Percentiles rank a stretch among this genome's conserved stretches.
Evolutionary conservation across 2,329 filamentous ascomycete species (phyloP).

Genomic region (Lecanicillium sp.): DNA sequence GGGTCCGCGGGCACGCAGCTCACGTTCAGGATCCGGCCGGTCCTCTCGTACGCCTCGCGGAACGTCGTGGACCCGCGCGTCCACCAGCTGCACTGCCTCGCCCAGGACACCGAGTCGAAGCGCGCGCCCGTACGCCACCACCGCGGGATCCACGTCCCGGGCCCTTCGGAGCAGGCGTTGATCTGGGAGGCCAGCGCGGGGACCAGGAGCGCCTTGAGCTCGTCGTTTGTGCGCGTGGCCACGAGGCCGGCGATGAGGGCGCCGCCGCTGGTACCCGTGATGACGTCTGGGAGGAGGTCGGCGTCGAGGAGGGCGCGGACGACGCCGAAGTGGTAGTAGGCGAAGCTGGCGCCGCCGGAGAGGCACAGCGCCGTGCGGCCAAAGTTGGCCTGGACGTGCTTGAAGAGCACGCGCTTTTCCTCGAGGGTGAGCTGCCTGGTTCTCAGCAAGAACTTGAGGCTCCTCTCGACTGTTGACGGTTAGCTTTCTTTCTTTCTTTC

Average conservation of each 20-base stretch:
- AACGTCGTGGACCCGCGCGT: constrained; percentile 89
- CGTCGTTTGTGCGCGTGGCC: constrained; percentile 84
- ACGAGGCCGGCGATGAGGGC: constrained; percentile 83
- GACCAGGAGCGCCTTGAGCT: constrained; percentile 77
- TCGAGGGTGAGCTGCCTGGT: constrained; percentile 63
- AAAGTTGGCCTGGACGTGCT: constrained; percentile 83
- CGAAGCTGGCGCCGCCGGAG: constrained; percentile 88
- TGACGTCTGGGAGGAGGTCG: constrained; percentile 80
- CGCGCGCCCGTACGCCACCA: constrained; percentile 92
- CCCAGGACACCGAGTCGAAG: constrained; percentile 93
- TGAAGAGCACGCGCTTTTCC: constrained; percentile 77
- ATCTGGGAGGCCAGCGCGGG: constrained; percentile 83
- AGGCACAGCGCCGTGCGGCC: constrained; percentile 89
- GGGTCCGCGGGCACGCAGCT: constrained; percentile 94
- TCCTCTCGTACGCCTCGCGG: constrained; percentile 87
- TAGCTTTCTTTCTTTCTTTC: too few relatives aligned
- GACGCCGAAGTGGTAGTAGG: constrained; percentile 95
- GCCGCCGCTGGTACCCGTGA: constrained; percentile 92
- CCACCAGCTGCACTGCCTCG: constrained; percentile 80
- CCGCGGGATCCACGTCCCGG: constrained; percentile 68
- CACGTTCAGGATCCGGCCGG: constrained; percentile 90
- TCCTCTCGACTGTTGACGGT: constrained; percentile 59
- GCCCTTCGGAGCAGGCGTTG: constrained; percentile 74
- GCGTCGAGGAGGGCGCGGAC: constrained; percentile 85
- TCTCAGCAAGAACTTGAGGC: constrained; percentile 60